Conservation (phyloP, 2,329 filamentous ascomycete species). For the Rugonectria rugulosa region DNA sequence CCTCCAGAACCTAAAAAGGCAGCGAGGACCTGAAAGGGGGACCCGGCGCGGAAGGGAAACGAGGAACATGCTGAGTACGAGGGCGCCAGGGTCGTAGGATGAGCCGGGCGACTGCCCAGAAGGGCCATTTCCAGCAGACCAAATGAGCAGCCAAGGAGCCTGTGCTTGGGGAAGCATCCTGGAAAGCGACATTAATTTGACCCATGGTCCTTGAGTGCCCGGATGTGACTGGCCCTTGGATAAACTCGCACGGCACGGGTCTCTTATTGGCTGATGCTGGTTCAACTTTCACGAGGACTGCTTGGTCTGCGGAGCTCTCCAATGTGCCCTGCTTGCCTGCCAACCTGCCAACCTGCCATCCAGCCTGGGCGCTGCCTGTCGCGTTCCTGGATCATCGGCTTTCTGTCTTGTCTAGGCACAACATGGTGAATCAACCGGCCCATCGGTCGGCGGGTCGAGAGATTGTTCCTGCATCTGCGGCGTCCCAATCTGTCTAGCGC, state of each 20-base stretch:
- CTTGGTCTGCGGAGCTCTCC: too few relatives aligned
- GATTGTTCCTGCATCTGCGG: slow-evolving; percentile 45
- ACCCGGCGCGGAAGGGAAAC: slow-evolving; percentile 6
- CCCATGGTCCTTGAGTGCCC: slow-evolving; percentile 14
- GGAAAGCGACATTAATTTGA: slow-evolving; percentile 37
- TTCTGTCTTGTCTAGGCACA: slow-evolving; percentile 12
- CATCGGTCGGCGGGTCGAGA: slow-evolving; percentile 37
- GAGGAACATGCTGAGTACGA: not conserved
- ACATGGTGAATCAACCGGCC: slow-evolving; percentile 31
- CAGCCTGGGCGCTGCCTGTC: too few relatives aligned
- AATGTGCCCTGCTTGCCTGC: too few relatives aligned
- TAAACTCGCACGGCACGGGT: not conserved
- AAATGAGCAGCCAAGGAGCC: slow-evolving; percentile 27
- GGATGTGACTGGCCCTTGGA: slow-evolving; percentile 27
- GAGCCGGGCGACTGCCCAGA: slow-evolving; percentile 15
- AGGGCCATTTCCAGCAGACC: slow-evolving; percentile 17
- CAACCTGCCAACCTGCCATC: not conserved
- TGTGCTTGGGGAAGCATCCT: slow-evolving; percentile 14
- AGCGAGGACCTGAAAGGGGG: slow-evolving; percentile 9
- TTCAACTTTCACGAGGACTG: slow-evolving; percentile 1
- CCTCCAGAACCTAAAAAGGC: not conserved
- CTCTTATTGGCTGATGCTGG: not conserved
- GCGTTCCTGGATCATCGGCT: too few relatives aligned
- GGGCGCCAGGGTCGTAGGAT: slow-evolving; percentile 8
- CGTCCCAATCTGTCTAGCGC: slow-evolving; percentile 34